These are phyloP conservation scores for Trifolium fragiferum DNA, from an alignment of 306 rosid genomes.

Conservation along the genomic window DNA sequence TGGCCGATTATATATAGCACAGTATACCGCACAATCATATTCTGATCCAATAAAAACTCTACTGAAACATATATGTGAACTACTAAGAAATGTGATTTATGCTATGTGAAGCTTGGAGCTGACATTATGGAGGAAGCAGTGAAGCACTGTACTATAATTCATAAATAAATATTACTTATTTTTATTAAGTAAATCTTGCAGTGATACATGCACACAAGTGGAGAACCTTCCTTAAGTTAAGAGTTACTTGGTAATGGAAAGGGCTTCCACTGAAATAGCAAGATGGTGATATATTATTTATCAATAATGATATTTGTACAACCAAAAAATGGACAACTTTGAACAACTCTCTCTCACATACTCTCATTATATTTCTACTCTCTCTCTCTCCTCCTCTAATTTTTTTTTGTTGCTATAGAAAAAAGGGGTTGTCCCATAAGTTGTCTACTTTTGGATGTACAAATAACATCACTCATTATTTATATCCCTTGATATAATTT, in stretches of 20 bases:
- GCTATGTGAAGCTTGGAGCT: conserved; percentile 18
- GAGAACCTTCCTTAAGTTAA: conserved; percentile 18
- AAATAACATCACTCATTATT: no score
- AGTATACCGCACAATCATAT: conserved; percentile 13
- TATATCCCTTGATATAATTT: conserved; percentile 2
- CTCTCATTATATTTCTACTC: no score
- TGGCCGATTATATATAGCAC: conserved; percentile 9
- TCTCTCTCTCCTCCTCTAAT: no score
- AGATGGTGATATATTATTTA: not conserved
- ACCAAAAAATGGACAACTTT: no score
- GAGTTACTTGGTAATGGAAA: conserved; percentile 24
- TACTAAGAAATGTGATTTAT: not conserved
- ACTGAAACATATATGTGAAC: conserved; percentile 7
- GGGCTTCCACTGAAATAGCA: conserved; percentile 3
- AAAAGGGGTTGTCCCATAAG: no score
- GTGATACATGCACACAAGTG: conserved; percentile 16
- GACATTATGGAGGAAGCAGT: conserved; percentile 5
- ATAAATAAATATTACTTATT: conserved; percentile 10
- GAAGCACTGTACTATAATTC: conserved; percentile 15
- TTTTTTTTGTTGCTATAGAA: no score
- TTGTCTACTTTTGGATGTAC: no score
- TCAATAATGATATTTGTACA: no score
- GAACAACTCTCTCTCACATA: no score
- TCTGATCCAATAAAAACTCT: conserved; percentile 17
- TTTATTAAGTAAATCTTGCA: conserved; percentile 1